Base-by-base conservation (phyloP, 2,329 filamentous ascomycete species). In the Sphaerostilbella broomeana region DNA sequence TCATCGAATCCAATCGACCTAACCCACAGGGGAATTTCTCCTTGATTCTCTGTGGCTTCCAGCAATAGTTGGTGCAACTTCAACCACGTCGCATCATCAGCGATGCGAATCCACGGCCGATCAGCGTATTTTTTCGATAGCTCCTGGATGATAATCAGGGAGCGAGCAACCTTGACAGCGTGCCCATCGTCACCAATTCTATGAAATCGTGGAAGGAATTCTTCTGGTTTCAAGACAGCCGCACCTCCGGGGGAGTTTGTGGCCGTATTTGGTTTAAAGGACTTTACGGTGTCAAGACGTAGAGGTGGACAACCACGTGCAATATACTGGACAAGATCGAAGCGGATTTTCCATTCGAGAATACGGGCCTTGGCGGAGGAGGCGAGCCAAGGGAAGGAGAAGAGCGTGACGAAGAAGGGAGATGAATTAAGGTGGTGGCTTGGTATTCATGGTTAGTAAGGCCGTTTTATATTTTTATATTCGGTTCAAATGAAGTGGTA, bases 331-430 rank as follows among this genome's bases (percentile, higher is more conserved):
- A 80, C 54, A 5, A 94, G 64, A 55, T 92, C 85, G 49, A 80
- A 62, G 28, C 87, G 77, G 35, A 81, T 84, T 60, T 94, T 94
- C 76, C 80, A 89, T 60, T 92, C 84, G 6, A 95, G 67, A 0
- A 95, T 63, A 5, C 85, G 77, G 10, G 70, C 66, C 55, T 89
- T 90, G 33, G 68, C 66, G 6, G 68, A 65, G 0, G 62, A 54
- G 0, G 77, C 68, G 29, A 88, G 68, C 73, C 75, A 92, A 25
- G 68, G 48, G 47, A 71, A 71, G 9, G 64, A 63, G 53, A 80
- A 72, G 56, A 95, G 71, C 6, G 69, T 67, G 48, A 86, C 71
- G 65, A 90, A 92, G 48, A 94, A 77, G n/a, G 81, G 81, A 9
- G 69, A 55, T 0, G 68, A 68, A 54, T 84, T 95, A 49, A 90